Evolutionary conservation across 371 early-diverging fungal genomes (phyloP), one percentile per base, ranked within the genome.

Genomic region (Umbelopsis sp.): DNA sequence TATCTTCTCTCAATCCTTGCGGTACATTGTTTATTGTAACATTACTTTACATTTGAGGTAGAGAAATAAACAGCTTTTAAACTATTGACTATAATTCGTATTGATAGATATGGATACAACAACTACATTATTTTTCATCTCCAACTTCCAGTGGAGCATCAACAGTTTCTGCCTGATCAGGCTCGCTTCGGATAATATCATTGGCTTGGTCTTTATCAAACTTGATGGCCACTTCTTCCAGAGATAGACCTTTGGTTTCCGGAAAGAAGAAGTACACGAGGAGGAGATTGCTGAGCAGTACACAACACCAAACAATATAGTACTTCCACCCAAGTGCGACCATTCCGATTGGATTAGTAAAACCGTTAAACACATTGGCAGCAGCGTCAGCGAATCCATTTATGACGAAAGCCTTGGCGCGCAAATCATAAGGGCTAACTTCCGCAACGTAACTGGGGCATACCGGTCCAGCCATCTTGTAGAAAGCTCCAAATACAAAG

Each of bases 211-310:
- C 74, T 69, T 76, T 76, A 7, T 73, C 71, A 65, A 86, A 86
- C 18, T 80, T 72, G 22, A 75, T 77, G 64, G 85, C 85, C 79
- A 71, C 29, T 76, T 84, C 38, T 72, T 74, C 6, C 37, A 57
- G 35, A 14, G 57, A 35, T 0, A 29, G 29, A 3, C 83, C 84
- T 64, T 81, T 84, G 41, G 87, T 87, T 65, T 87, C 87, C 14
- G 73, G 73, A 65, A 74, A 78, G 71, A 73, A 73, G 18, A 72
- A 67, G 62, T 75, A 80, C 1, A 76, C 67, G 51, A 48, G 5
- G 0, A 57, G 1, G 1, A 57, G 1, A 12, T 57, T 35, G 35
- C 12, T 57, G 57, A 35, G 0, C 37, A 57, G 57, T 14, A 12
- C 4, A 35, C 57, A 29, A 1, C 32, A 32, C 44, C 44, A 64